Base-by-base conservation (phyloP, 352 stramenopile species). In the Pythium brassicae region DNA sequence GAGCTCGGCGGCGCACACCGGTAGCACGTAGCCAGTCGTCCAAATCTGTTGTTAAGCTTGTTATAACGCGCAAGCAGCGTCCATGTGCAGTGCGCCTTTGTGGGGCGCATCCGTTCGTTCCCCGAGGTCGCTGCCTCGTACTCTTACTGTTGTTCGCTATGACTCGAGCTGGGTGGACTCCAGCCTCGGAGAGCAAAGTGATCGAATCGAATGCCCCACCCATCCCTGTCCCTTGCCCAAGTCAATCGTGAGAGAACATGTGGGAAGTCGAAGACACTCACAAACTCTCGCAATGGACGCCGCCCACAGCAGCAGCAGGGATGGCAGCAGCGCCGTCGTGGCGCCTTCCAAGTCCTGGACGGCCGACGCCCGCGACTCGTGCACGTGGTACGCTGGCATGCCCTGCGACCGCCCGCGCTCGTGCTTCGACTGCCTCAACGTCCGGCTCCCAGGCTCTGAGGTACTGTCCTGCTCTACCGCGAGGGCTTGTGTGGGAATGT, bases 401-500 rank as follows among this genome's bases (percentile, higher is more conserved):
- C 15, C n/a, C 11, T 69, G 63, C 44, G 34, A 48, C 27, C 50
- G n/a, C 14, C 63, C 66, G 34, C 66, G 66, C 55, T 48, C 62
- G 12, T 74, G 63, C 50, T 61, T 26, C 37, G 66, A 74, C 66
- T 74, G 62, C 57, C 59, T 74, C n/a, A 74, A 71, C 39, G 65
- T 71, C 15, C 63, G 47, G 17, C 52, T 83, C 23, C 25, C 52
- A 2, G 53, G 57, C 4, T 50, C 69, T 56, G 44, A 73, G 19
- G 70, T 83, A 59, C 52, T 19, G 66, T 29, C 19, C 15, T 19
- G 45, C 0, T 23, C 4, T 54, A n/a, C n/a, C n/a, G n/a, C n/a
- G n/a, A n/a, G n/a, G n/a, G n/a, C n/a, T n/a, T n/a, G n/a, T n/a
- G n/a, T n/a, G n/a, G n/a, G n/a, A n/a, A n/a, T n/a, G n/a, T n/a